Evolutionary conservation across 2,329 filamentous ascomycete species (phyloP), one percentile per base, ranked within the genome.

Genomic region (Phialemoniopsis sp.): DNA sequence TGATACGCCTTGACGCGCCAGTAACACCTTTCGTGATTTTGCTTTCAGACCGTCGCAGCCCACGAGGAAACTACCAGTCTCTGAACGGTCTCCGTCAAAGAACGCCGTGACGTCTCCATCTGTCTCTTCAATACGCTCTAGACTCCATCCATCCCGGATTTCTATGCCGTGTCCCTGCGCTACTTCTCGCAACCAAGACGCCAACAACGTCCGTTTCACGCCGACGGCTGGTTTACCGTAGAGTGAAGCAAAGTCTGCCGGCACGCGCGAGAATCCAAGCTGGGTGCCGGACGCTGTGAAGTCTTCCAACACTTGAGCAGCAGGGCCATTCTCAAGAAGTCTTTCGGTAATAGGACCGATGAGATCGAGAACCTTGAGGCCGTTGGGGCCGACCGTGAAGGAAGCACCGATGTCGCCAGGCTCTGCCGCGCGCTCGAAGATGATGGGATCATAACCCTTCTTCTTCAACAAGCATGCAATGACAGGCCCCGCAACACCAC

Each of bases 41-140:
- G 38, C 28, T 21, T 32, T 40, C 15, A 40, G 15, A 12, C 38
- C 38, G 28, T 40, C 38, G n/a, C 38, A 40, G 13, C 38, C 38
- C 7, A 40, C 29, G 28, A 40, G 21, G 21, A 40, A 40, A 17
- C 29, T n/a, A 13, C 38, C 38, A 12, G 8, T 40, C 16, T 40
- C 38, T 13, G 38, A 40, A 13, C 30, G 29, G 5, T 29, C 38
- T 1, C 29, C 29, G 16, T 36, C 15, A 29, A 40, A 40, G 38
- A 32, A 31, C 8, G 38, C 38, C 13, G 38, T 40, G 5, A 40
- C 38, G 17, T 32, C 31, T 8, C 14, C 15, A 33, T 17, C 38
- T 4, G 32, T 34, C 18, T 39, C 31, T 13, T 40, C 26, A 26
- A 40, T 36, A 5, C 34, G 28, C 14, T 40, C 38, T 4, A 40